Conservation (phyloP, 208 protist species). For the Blechomonas ayalai region DNA sequence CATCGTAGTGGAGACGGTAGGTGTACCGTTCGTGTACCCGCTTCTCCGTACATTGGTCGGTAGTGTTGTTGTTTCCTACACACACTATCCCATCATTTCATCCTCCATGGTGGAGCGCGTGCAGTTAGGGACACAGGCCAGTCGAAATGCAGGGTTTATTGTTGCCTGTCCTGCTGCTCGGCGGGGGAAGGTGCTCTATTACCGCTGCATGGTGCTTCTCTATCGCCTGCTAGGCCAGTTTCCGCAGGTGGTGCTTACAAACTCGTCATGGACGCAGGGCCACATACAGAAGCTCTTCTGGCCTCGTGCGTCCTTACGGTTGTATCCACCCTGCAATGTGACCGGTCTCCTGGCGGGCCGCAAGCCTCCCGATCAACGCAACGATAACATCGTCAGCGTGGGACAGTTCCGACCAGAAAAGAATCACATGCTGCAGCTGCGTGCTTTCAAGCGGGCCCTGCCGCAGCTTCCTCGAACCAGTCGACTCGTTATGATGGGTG, state of each 20-base stretch:
- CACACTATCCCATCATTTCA: slow-evolving; percentile 97
- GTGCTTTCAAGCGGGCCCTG: slow-evolving; percentile 60
- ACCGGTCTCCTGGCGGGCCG: slow-evolving; percentile 25
- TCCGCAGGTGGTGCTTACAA: slow-evolving; percentile 86
- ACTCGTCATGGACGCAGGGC: slow-evolving; percentile 95
- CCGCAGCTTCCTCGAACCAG: slow-evolving; percentile 28
- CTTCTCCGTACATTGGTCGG: slow-evolving; percentile 82
- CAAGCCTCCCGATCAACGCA: slow-evolving; percentile 21
- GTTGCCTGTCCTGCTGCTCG: slow-evolving; percentile 30
- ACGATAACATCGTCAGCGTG: slow-evolving; percentile 88
- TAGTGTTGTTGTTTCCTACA: slow-evolving; percentile 89
- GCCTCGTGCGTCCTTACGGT: slow-evolving; percentile 18
- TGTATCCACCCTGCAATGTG: slow-evolving; percentile 93
- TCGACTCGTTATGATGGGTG: slow-evolving; percentile 84
- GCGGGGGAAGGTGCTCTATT: slow-evolving; percentile 77
- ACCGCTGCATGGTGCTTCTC: slow-evolving; percentile 78
- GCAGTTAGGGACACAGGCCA: slow-evolving; percentile 18
- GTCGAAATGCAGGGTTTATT: slow-evolving; percentile 81
- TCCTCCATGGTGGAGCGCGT: slow-evolving; percentile 71
- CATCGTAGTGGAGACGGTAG: slow-evolving; percentile 92
- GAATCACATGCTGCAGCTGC: slow-evolving; percentile 94
- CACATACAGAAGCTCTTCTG: slow-evolving; percentile 90
- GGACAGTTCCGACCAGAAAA: slow-evolving; percentile 98
- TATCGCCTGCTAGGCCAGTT: slow-evolving; percentile 86
- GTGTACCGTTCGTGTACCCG: slow-evolving; percentile 93